Conservation (phyloP, 2,329 filamentous ascomycete genomes). For the Penicillium decumbens region DNA sequence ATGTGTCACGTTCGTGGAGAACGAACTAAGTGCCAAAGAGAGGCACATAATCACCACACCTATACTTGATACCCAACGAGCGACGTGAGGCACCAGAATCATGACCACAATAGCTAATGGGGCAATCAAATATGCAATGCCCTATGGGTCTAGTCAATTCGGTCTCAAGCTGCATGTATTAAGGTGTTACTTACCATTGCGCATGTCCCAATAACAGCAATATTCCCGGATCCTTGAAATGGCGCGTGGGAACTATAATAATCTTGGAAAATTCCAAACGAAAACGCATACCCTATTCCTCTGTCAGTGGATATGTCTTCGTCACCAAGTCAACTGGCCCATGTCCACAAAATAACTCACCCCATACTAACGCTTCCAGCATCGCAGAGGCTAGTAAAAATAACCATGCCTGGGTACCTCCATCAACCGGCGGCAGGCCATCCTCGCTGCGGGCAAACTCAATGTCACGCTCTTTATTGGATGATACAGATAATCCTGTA, state of each 20-base stretch:
- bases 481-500: not conserved
- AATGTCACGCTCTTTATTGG: slow-evolving; percentile 5
- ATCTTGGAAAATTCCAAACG: slow-evolving; percentile 67
- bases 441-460: slow-evolving; percentile 1
- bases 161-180: not conserved
- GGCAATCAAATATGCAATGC: slow-evolving; percentile 26
- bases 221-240: slow-evolving; percentile 47
- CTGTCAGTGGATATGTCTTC: not conserved
- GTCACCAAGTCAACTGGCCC: not conserved
- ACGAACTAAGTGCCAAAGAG: slow-evolving; percentile 37
- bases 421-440: slow-evolving; percentile 14
- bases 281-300: slow-evolving; percentile 58
- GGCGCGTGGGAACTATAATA: slow-evolving; percentile 60
- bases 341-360: not conserved
- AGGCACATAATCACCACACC: slow-evolving; percentile 36
- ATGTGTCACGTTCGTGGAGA: slow-evolving; percentile 38
- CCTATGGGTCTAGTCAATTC: slow-evolving; percentile 13
- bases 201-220: slow-evolving; percentile 62
- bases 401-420: slow-evolving; percentile 21
- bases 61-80: slow-evolving; percentile 26
- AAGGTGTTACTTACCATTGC: slow-evolving; percentile 45
- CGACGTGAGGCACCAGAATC: slow-evolving; percentile 30
- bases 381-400: slow-evolving; percentile 20
- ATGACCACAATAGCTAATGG: slow-evolving; percentile 27
- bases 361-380: slow-evolving; percentile 23